Percentiles rank a stretch among this genome's conserved stretches.
Evolutionary conservation across 805 yeast species (phyloP).

Genomic region (Wickerhamiella qilinensis): DNA sequence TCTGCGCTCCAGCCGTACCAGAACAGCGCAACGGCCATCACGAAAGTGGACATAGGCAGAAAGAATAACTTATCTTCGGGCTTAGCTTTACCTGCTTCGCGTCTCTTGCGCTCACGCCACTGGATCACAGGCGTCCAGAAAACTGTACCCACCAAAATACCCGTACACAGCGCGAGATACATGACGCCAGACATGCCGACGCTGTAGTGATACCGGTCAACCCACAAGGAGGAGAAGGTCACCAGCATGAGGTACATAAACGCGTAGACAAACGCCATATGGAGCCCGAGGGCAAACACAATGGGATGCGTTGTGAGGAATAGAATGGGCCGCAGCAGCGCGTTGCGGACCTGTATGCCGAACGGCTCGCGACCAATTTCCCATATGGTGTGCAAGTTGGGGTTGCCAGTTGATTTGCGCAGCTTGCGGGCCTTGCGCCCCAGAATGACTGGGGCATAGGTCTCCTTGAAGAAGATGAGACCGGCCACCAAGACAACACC

Average conservation of each 20-base stretch:
- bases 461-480: slow-evolving; percentile 33
- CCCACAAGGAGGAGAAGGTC: slow-evolving; percentile 41
- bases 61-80: slow-evolving; percentile 48
- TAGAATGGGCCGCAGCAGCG: slow-evolving; percentile 41
- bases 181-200: slow-evolving; percentile 38
- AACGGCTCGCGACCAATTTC: slow-evolving; percentile 24
- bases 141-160: slow-evolving; percentile 33
- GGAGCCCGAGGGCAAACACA: slow-evolving; percentile 44
- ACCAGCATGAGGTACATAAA: slow-evolving; percentile 48
- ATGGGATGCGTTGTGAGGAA: slow-evolving; percentile 43
- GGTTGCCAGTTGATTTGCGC: slow-evolving; percentile 39
- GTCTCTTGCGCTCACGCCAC: slow-evolving; percentile 15
- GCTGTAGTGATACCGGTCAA: slow-evolving; percentile 29
- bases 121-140: slow-evolving; percentile 34
- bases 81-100: slow-evolving; percentile 31
- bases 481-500: slow-evolving; percentile 32
- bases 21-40: slow-evolving; percentile 42
- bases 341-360: slow-evolving; percentile 19
- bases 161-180: slow-evolving; percentile 42
- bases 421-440: slow-evolving; percentile 30
- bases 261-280: slow-evolving; percentile 52
- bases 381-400: slow-evolving; percentile 40
- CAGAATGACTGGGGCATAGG: slow-evolving; percentile 41
- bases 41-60: slow-evolving; percentile 32
- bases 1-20: slow-evolving; percentile 65